Evolutionary conservation across 495 filamentous ascomycete species (phyloP).

Genomic region (Talaromyces nanjingensis): DNA sequence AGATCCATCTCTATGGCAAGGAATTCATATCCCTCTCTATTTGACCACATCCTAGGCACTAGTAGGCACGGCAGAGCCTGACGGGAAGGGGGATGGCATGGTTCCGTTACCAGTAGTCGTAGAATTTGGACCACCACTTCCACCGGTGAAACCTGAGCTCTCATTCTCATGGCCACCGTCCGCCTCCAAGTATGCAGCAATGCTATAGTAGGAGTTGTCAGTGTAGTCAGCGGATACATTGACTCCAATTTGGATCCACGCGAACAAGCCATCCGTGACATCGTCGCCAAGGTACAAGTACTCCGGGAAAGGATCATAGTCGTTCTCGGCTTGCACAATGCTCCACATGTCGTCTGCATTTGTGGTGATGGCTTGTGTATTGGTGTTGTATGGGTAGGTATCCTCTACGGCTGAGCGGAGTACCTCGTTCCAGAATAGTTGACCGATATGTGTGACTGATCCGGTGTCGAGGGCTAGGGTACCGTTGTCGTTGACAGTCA

Average conservation of each 20-base stretch:
- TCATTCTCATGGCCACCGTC: conserved; percentile 15
- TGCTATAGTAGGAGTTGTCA: conserved; percentile 30
- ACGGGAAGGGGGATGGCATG: no score
- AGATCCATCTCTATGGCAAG: no score
- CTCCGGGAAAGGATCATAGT: no score
- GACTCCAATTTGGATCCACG: conserved; percentile 53
- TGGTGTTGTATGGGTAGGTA: conserved; percentile 48
- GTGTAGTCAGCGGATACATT: conserved; percentile 43
- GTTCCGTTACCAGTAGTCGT: no score
- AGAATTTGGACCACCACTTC: no score
- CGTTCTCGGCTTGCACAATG: no score
- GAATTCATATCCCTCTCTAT: no score
- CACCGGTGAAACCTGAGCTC: no score
- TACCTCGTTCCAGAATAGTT: conserved; percentile 58
- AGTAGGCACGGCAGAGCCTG: no score
- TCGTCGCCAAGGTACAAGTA: conserved; percentile 37
- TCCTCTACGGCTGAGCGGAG: conserved; percentile 48
- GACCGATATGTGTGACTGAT: no score
- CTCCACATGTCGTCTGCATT: conserved; percentile 24
- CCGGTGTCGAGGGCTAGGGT: conserved; percentile 34
- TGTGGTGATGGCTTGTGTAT: conserved; percentile 42
- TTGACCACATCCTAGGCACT: no score
- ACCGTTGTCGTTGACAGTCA: conserved; percentile 40
- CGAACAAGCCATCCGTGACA: conserved; percentile 44
- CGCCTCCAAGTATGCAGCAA: conserved; percentile 26